phyloP scores from a whole-genome alignment of 2,329 filamentous ascomycete genomes.

The Aspergillus luchuensis region DNA sequence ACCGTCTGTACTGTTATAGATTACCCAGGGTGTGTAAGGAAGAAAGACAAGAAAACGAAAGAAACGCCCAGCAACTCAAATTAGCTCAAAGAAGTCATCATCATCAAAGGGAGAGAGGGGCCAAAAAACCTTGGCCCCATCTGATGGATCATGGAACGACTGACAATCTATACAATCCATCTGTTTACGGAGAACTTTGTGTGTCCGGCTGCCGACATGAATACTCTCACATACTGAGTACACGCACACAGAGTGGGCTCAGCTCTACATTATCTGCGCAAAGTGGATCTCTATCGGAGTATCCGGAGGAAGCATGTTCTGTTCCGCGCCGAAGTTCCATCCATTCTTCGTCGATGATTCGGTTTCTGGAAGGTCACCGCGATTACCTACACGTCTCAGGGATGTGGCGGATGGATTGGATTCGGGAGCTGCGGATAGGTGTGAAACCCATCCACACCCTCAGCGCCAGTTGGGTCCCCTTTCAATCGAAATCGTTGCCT shows the following conservation, averaged over 20 bases:
- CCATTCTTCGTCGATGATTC: conserved; percentile 5
- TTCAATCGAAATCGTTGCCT: not conserved
- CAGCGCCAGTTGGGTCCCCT: not conserved
- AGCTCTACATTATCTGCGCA: not conserved
- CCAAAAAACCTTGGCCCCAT: not conserved
- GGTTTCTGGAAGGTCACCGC: conserved; percentile 9
- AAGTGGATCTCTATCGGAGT: conserved; percentile 1
- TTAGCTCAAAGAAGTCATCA: no score
- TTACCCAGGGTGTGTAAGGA: not conserved
- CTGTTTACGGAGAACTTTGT: not conserved
- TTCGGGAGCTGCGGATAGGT: conserved; percentile 9
- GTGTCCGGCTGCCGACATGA: not conserved
- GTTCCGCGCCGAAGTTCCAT: not conserved
- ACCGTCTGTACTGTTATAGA: not conserved
- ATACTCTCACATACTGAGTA: not conserved
- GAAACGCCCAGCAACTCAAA: no score
- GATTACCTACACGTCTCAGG: not conserved
- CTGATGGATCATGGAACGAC: not conserved
- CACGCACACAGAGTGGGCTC: not conserved
- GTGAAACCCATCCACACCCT: not conserved
- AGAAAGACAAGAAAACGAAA: no score
- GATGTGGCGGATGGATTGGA: not conserved
- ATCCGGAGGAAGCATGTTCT: not conserved
- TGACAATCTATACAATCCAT: not conserved
- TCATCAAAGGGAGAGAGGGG: not conserved